phyloP scores from a whole-genome alignment of 2,329 filamentous ascomycete genomes.

The Colletotrichum somersetense region DNA sequence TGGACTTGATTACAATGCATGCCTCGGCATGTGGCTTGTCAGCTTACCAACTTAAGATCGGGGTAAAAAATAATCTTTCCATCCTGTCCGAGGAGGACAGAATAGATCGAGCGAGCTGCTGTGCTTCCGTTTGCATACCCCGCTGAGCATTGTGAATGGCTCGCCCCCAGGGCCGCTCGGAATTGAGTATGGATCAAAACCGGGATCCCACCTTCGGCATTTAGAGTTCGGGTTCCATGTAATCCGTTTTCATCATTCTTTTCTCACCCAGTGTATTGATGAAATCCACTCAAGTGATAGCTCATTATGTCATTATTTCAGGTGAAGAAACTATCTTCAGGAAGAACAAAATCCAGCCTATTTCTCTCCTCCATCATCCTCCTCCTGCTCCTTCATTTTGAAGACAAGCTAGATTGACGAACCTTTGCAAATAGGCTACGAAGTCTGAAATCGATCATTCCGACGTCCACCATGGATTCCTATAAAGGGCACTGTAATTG shows the following conservation, averaged over 20 bases:
- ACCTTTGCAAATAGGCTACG: not conserved
- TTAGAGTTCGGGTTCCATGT: not conserved
- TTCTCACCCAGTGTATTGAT: not conserved
- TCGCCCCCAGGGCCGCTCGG: not conserved
- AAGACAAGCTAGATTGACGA: not conserved
- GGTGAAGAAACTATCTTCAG: too few species aligned
- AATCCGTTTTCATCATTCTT: not conserved
- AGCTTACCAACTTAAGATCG: not conserved
- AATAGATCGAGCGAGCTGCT: not conserved
- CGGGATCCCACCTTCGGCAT: not conserved
- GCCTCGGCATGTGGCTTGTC: not conserved
- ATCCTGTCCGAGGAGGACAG: not conserved
- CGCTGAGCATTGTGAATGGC: not conserved
- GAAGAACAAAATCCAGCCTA: not conserved
- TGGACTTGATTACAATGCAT: slow-evolving; percentile 42
- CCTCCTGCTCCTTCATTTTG: not conserved
- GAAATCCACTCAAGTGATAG: not conserved
- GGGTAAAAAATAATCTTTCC: not conserved
- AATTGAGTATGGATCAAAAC: not conserved
- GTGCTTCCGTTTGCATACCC: not conserved
- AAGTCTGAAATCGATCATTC: not conserved
- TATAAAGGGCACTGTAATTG: slow-evolving; percentile 36
- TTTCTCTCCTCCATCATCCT: not conserved
- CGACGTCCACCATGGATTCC: slow-evolving; percentile 1
- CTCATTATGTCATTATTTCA: not conserved